A percentile compares a stretch with the other conserved stretches of the same genome.
These are phyloP conservation scores for Verticillium longisporum DNA, from an alignment of 2,329 filamentous ascomycete species.

Conservation along the genomic window DNA sequence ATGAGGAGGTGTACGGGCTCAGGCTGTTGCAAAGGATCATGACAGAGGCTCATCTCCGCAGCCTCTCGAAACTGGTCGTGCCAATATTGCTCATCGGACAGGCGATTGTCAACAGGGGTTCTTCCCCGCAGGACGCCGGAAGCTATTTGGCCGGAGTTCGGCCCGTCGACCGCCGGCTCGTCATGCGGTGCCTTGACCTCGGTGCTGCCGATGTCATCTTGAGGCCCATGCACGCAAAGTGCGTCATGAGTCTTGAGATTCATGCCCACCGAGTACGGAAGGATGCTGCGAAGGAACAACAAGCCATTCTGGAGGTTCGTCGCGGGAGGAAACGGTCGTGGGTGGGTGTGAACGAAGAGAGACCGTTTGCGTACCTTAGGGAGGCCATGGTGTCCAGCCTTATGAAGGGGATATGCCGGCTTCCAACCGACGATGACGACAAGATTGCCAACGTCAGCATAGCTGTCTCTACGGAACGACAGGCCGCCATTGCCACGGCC, in stretches of 20 bases:
- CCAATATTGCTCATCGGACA: slow-evolving; percentile 47
- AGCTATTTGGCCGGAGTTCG: slow-evolving; percentile 12
- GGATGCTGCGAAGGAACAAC: slow-evolving; percentile 66
- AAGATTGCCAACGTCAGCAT: slow-evolving; percentile 59
- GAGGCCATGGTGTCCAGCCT: slow-evolving; percentile 91
- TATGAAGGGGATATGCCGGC: slow-evolving; percentile 83
- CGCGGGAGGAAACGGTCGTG: slow-evolving; percentile 80
- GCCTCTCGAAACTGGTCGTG: slow-evolving; percentile 48
- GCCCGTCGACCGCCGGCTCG: slow-evolving; percentile 35
- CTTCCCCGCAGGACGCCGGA: slow-evolving; percentile 15
- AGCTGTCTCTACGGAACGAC: slow-evolving; percentile 58
- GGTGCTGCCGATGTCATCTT: slow-evolving; percentile 82
- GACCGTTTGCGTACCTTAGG: slow-evolving; percentile 81
- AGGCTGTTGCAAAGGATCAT: slow-evolving; percentile 49
- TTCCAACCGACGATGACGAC: slow-evolving; percentile 52
- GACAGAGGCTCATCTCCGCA: slow-evolving; percentile 50
- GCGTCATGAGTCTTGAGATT: slow-evolving; percentile 68
- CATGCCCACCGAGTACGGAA: slow-evolving; percentile 80
- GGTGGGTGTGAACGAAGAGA: slow-evolving; percentile 80
- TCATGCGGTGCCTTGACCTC: slow-evolving; percentile 72
- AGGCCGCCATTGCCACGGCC: slow-evolving; percentile 57
- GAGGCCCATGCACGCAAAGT: slow-evolving; percentile 68
- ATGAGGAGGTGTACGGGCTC: slow-evolving; percentile 49
- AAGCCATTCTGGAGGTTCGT: slow-evolving; percentile 63
- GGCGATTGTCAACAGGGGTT: slow-evolving; percentile 19